Percentiles rank a stretch among this genome's conserved stretches.
Conservation (phyloP, 192 early-diverging fungal species). For the Umbelopsis isabellina region DNA sequence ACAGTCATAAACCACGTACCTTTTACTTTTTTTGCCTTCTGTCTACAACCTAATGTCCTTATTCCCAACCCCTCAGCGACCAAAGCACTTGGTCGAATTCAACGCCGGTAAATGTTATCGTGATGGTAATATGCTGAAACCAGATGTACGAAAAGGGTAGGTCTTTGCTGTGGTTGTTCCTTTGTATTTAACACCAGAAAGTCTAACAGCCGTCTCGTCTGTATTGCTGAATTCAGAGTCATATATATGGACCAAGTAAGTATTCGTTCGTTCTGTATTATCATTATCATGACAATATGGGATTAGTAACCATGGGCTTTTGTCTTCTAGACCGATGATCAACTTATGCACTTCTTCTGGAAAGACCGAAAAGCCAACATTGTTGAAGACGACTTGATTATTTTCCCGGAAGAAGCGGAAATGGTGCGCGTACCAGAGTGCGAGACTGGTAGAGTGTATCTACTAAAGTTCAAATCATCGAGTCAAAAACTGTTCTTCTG, state of each 20-base stretch:
- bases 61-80: conserved; percentile 31
- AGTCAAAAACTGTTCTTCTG: conserved; percentile 81
- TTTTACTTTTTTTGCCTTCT: conserved; percentile 1
- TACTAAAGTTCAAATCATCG: conserved; percentile 83
- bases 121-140: conserved; percentile 67
- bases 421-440: conserved; percentile 53
- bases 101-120: conserved; percentile 73
- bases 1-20: background rate
- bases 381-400: conserved; percentile 59
- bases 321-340: conserved; percentile 60
- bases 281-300: background rate
- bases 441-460: conserved; percentile 73
- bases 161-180: conserved; percentile 1
- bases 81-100: conserved; percentile 56
- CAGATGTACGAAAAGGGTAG: conserved; percentile 74
- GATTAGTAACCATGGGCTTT: background rate
- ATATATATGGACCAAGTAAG: conserved; percentile 64
- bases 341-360: conserved; percentile 82
- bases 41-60: conserved; percentile 32
- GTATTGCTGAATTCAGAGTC: conserved; percentile 35
- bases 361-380: conserved; percentile 62
- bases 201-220: background rate
- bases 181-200: background rate
- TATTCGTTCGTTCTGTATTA: background rate
- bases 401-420: conserved; percentile 80